phyloP scores from a whole-genome alignment of 441 rosid genomes.

The Pelargonium myrrhifolium region DNA sequence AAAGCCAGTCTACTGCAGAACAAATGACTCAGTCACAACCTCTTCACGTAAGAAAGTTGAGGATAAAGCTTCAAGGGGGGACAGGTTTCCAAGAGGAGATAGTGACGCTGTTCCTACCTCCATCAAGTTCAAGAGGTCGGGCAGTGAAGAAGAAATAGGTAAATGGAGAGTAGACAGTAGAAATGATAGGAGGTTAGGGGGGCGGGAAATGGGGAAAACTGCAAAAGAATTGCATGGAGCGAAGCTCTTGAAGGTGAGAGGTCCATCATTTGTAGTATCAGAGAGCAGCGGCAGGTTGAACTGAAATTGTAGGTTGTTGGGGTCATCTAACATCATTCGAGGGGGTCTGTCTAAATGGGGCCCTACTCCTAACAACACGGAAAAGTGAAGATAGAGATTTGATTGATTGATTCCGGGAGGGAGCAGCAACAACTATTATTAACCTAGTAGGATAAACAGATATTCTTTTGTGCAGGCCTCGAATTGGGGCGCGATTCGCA shows the following conservation, averaged over 20 bases:
- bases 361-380: slow-evolving; percentile 37
- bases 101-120: slow-evolving; percentile 32
- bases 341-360: slow-evolving; percentile 20
- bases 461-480: slow-evolving; percentile 62
- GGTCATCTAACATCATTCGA: background rate
- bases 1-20: slow-evolving; percentile 30
- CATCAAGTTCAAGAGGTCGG: slow-evolving; percentile 39
- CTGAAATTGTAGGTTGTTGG: slow-evolving; percentile 26
- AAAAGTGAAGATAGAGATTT: slow-evolving; percentile 10
- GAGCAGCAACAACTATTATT: slow-evolving; percentile 40
- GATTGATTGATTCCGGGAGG: slow-evolving; percentile 37
- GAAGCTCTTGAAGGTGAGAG: slow-evolving; percentile 76
- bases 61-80: slow-evolving; percentile 29
- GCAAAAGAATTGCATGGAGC: slow-evolving; percentile 44
- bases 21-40: slow-evolving; percentile 28
- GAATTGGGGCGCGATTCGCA: slow-evolving; percentile 34
- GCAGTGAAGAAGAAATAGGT: slow-evolving; percentile 30
- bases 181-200: slow-evolving; percentile 15
- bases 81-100: slow-evolving; percentile 32
- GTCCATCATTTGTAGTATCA: slow-evolving; percentile 42
- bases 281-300: slow-evolving; percentile 32
- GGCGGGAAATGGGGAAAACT: slow-evolving; percentile 27
- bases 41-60: slow-evolving; percentile 28
- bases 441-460: slow-evolving; percentile 41
- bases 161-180: slow-evolving; percentile 33